These are phyloP conservation scores for Melanopsichium pennsylvanicum DNA, from an alignment of 1,284 basidiomycete genomes.

Conservation along the genomic window DNA sequence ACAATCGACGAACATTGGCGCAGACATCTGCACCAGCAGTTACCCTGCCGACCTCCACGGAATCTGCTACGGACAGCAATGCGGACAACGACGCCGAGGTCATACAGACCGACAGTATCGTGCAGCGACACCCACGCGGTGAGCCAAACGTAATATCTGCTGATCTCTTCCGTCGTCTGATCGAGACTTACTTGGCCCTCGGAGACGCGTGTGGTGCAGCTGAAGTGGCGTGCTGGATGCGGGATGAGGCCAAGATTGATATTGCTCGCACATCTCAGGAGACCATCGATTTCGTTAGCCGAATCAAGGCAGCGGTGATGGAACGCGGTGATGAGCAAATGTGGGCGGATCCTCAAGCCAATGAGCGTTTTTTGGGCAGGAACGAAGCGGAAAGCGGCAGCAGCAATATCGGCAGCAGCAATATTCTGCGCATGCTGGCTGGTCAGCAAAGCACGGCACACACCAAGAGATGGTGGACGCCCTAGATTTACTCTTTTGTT, in stretches of 20 bases:
- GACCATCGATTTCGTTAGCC: conserved; percentile 14
- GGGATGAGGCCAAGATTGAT: conserved; percentile 38
- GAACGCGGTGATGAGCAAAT: no score
- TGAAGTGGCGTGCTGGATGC: conserved; percentile 46
- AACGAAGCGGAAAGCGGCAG: no score
- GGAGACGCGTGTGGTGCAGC: conserved; percentile 34
- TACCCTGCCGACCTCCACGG: conserved; percentile 6
- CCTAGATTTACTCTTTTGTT: conserved; percentile 1
- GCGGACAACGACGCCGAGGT: neutral
- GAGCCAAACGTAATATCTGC: conserved; percentile 27
- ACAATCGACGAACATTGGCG: neutral
- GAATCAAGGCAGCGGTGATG: conserved; percentile 26
- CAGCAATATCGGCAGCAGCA: no score
- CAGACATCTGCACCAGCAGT: conserved; percentile 7
- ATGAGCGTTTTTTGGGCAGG: no score
- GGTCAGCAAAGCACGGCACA: conserved; percentile 28
- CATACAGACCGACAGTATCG: conserved; percentile 1
- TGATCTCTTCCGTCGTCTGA: conserved; percentile 18
- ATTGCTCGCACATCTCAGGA: conserved; percentile 3
- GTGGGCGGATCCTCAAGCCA: no score
- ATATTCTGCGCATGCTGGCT: conserved; percentile 32
- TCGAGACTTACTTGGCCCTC: conserved; percentile 29
- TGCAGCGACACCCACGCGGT: neutral
- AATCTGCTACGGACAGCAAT: neutral
- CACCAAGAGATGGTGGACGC: conserved; percentile 37